Evolutionary conservation across 2,329 filamentous ascomycete genomes (phyloP).

Genomic region (Ophiostoma piceae): DNA sequence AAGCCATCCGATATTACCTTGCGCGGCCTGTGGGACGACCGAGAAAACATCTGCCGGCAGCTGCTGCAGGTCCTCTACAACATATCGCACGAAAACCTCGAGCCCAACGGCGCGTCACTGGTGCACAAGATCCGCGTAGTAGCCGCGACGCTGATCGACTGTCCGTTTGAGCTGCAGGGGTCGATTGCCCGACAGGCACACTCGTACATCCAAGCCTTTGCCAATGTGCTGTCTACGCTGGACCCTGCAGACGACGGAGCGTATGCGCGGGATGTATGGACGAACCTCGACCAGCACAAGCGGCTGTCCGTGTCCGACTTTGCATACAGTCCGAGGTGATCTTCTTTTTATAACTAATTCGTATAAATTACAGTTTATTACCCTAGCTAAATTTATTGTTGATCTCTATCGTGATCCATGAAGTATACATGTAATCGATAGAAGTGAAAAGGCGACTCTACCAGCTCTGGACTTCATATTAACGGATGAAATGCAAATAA

Average conservation of each 20-base stretch:
- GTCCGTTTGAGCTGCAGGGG: not conserved
- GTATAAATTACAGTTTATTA: no score
- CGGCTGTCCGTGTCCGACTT: not conserved
- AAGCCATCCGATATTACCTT: no score
- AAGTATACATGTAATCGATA: no score
- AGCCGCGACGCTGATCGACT: not conserved
- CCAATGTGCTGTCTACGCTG: slow-evolving; percentile 1
- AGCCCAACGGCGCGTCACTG: not conserved
- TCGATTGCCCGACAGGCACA: not conserved
- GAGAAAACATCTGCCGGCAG: no score
- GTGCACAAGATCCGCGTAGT: not conserved
- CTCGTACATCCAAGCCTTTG: not conserved
- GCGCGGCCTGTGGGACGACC: no score
- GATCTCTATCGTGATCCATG: no score
- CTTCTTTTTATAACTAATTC: not conserved
- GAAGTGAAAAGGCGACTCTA: no score
- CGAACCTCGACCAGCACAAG: not conserved
- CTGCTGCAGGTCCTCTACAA: no score
- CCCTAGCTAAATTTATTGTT: no score
- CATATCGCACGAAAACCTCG: no score
- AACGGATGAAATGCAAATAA: not conserved
- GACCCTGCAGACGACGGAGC: slow-evolving; percentile 1
- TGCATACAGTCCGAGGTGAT: not conserved
- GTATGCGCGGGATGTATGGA: not conserved
- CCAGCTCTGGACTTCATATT: no score